Base-by-base conservation (phyloP, 495 filamentous ascomycete species). In the Tuber umbilicatum region DNA sequence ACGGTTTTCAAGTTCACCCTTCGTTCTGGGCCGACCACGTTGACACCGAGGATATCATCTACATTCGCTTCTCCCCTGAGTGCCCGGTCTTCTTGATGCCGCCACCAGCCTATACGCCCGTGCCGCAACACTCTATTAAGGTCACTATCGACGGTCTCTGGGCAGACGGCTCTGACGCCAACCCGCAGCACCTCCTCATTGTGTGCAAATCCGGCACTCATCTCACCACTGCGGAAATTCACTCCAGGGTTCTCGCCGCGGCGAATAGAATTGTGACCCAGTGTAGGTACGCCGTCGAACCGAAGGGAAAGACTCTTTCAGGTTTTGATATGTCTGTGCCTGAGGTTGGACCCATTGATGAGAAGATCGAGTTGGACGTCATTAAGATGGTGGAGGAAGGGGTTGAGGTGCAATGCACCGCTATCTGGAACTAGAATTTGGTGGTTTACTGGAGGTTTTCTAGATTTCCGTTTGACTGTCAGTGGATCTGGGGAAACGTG, bases 191-290 rank as follows among this genome's bases (percentile, higher is more conserved):
- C 35, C 55, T 64, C 27, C 31, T 64, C 14, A 64, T 64, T 9
- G 55, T 64, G 27, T 64, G 55, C 16, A 64, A 64, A 35, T 35
- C 55, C 27, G 55, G 55, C 55, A 64, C 55, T 35, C 27, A 17
- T 64, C 55, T 64, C 55, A 64, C 55, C 14, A 17, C 55, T 17
- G 55, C 1, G 3, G 55, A 64, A 64, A 64, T 64, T 16, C 55
- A 64, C 27, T 64, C 55, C 14, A 35, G 27, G 31, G 55, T 64
- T 17, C 55, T 64, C 55, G 55, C 35, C 27, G 55, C 55, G 27
- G 55, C 55, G 27, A 64, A 64, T 64, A 64, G 55, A 64, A 64
- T 64, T 64, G 27, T 64, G 12, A 64, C 55, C 7, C 55, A 64
- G 27, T 64, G 55, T 19, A 64, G 55, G 55, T 64, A 35, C 27